These are phyloP conservation scores for Ilyonectria destructans DNA, from an alignment of 2,329 filamentous ascomycete genomes.

Conservation along the genomic window DNA sequence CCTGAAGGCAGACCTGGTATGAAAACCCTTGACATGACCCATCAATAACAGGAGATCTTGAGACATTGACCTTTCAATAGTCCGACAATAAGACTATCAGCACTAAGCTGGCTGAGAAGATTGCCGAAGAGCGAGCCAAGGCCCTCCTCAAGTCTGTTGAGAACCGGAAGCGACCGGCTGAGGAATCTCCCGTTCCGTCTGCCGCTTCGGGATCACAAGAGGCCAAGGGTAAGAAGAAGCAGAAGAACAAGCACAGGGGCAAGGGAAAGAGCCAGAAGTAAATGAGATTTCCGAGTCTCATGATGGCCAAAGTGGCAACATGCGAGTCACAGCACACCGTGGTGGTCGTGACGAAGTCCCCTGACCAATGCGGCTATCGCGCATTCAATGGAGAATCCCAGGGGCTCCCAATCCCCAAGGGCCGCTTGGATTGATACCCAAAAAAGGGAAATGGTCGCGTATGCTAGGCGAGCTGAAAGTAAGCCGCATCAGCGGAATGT, in stretches of 20 bases:
- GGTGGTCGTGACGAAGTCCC: too few species aligned
- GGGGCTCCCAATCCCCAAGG: too few species aligned
- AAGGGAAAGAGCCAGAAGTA: slow-evolving; percentile 41
- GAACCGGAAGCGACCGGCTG: slow-evolving; percentile 61
- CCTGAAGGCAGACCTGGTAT: slow-evolving; percentile 84
- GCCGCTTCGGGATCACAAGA: slow-evolving; percentile 35
- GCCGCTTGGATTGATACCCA: too few species aligned
- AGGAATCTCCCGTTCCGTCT: slow-evolving; percentile 50
- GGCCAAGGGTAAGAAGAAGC: slow-evolving; percentile 50
- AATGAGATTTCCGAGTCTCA: slow-evolving; percentile 5
- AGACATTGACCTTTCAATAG: slow-evolving; percentile 49
- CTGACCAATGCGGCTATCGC: too few species aligned
- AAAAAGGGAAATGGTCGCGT: too few species aligned
- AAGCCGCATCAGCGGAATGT: too few species aligned
- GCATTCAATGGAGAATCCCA: too few species aligned
- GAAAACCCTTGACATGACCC: neutral
- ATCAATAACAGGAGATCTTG: slow-evolving; percentile 10
- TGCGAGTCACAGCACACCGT: too few species aligned
- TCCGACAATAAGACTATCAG: slow-evolving; percentile 69
- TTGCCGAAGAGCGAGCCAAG: slow-evolving; percentile 71
- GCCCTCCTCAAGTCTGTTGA: slow-evolving; percentile 65
- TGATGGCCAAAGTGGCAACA: neutral
- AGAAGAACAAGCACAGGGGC: slow-evolving; percentile 53
- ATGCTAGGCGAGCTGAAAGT: too few species aligned
- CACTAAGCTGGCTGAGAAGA: slow-evolving; percentile 68